A percentile compares a stretch with the other conserved stretches of the same genome.
Evolutionary conservation across 2,329 filamentous ascomycete species (phyloP).

Genomic region (Coniochaeta sp.): DNA sequence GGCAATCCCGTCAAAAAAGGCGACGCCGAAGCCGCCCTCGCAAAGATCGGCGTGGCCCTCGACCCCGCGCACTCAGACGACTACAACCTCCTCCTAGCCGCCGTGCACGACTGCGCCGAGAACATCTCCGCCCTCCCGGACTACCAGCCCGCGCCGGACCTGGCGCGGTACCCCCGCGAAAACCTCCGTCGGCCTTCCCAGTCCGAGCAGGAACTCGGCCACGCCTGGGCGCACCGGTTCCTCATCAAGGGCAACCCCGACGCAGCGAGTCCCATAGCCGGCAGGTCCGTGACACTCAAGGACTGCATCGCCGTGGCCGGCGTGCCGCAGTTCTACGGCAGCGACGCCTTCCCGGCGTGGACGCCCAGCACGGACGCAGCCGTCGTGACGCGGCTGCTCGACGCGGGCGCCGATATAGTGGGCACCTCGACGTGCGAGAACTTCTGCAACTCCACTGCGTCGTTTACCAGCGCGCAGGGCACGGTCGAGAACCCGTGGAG

Average conservation of each 20-base stretch:
- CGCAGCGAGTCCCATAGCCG: constrained; percentile 20
- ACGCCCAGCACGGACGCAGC: constrained; percentile 45
- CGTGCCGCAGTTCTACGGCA: constrained; percentile 46
- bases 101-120: constrained; percentile 43
- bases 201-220: constrained; percentile 35
- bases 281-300: constrained; percentile 43
- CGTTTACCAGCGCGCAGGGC: constrained; percentile 38
- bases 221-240: constrained; percentile 45
- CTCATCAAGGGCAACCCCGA: constrained; percentile 28
- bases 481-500: constrained; percentile 36
- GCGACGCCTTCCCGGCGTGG: constrained; percentile 41
- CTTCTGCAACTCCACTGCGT: constrained; percentile 40
- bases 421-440: constrained; percentile 48
- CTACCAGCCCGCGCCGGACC: constrained; percentile 34
- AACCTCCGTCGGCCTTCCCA: constrained; percentile 29
- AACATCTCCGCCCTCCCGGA: constrained; percentile 34
- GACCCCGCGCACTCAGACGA: constrained; percentile 29
- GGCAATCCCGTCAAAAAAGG: constrained; percentile 32
- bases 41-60: constrained; percentile 27
- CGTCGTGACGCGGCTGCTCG: constrained; percentile 40
- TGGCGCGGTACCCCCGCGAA: constrained; percentile 34
- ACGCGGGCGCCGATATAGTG: constrained; percentile 41
- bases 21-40: constrained; percentile 27
- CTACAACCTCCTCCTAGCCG: constrained; percentile 39
- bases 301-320: constrained; percentile 47